Evolutionary conservation across 352 stramenopile species (phyloP), one percentile per base, ranked within the genome.

Genomic region (Pythium phragmiticola): DNA sequence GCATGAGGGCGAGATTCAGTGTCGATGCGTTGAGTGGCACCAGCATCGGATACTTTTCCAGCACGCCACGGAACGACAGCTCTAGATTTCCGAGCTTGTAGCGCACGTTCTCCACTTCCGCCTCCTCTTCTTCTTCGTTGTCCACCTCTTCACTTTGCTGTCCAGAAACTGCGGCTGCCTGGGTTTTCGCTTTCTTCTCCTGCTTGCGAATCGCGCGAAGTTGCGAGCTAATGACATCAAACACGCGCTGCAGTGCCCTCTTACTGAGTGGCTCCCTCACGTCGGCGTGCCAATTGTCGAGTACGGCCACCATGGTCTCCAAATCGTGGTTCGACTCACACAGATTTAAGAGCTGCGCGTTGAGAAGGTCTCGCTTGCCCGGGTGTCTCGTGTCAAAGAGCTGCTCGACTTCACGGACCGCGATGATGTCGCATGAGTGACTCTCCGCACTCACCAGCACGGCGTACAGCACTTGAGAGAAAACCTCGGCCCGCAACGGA

Each of bases 281-380:
- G 55, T 26, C 33, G n/a, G 48, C 63, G 21, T 88, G 77, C 76
- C 77, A 89, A 21, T 80, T 76, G 45, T 91, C 78, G 19, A 91
- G 56, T 34, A 78, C 84, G 37, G 78, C 70, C 4, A 91, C 46
- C 73, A 85, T 75, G 3, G 80, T 87, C 26, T 69, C 73, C 21
- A 91, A 60, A 28, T 91, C 80, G 36, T 86, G 66, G 50, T 84
- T 86, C 2, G 78, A 81, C 43, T 87, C 76, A 45, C 82, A 91
- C 21, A 89, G 69, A 49, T 89, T 88, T n/a, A 91, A 47, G 19
- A 91, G 63, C 42, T 89, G 70, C 12, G 82, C 68, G 55, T 87
- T 84, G 36, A 91, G 50, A 14, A 71, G 47, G 17, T 58, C 55
- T 45, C 76, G 76, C 47, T 78, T 26, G 6, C 62, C 54, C 17